A percentile compares a stretch with the other conserved stretches of the same genome.
Evolutionary conservation across 257 asterid species (phyloP).

Genomic region (Mentha longifolia): DNA sequence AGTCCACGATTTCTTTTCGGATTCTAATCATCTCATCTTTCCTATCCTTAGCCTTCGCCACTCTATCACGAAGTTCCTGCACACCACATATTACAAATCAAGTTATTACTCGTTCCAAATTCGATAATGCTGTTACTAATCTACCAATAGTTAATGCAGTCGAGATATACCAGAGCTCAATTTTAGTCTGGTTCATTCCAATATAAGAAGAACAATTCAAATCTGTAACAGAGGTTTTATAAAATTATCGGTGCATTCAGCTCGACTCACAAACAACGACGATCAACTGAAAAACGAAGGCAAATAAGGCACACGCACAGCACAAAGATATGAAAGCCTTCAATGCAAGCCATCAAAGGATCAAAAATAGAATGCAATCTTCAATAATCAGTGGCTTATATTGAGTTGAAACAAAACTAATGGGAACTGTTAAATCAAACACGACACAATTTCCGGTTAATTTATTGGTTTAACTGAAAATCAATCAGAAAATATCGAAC

Average conservation of each 20-base stretch:
- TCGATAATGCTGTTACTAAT: background rate
- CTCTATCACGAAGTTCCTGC: slow-evolving; percentile 86
- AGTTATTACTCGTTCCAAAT: background rate
- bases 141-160: background rate
- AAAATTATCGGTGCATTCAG: background rate
- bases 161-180: too few relatives aligned
- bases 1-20: slow-evolving; percentile 83
- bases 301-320: too few relatives aligned
- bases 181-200: background rate
- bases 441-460: too few relatives aligned
- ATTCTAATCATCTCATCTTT: slow-evolving; percentile 71
- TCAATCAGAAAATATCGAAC: background rate
- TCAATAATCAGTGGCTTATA: background rate
- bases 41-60: slow-evolving; percentile 58
- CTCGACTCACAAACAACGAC: background rate
- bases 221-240: background rate
- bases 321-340: too few relatives aligned
- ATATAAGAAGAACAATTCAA: background rate
- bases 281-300: too few relatives aligned
- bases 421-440: background rate
- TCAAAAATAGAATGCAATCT: background rate
- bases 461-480: background rate
- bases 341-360: background rate
- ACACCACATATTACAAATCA: background rate
- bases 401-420: background rate